Evolutionary conservation across 2,329 filamentous ascomycete genomes (phyloP), one percentile per base, ranked within the genome.

Genomic region (Sphaerulina populicola): DNA sequence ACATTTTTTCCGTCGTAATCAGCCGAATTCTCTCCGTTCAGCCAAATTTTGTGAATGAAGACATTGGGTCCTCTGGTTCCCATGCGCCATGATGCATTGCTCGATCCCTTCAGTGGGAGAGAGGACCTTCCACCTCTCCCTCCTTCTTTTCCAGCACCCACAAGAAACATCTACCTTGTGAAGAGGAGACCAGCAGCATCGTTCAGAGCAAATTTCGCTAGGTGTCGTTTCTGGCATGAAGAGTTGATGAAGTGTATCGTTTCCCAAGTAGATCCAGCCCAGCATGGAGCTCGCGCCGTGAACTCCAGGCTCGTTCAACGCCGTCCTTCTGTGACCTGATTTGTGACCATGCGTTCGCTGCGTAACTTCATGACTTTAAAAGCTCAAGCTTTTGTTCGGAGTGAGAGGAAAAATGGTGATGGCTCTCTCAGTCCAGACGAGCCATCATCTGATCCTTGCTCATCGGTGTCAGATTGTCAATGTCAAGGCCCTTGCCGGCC

Each of bases 401-500:
- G 53, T 45, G 33, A 49, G 46, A 49, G 44, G 35, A 40, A 27
- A 47, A 47, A 39, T 38, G 35, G 41, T 41, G 41, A 40, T 44
- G 48, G 35, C 41, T 47, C 27, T 53, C 69, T 73, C 74, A 98
- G 74, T 98, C 93, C 72, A 98, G 78, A 71, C 90, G 88, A 53
- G 93, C 93, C 75, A 95, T 88, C 93, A 98, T 97, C 70, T 96
- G 88, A 65, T 93, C 85, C 77, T 89, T 94, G 65, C 85, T 76
- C 75, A 98, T 77, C 41, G 91, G 91, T 63, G 83, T 88, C 71
- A 98, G 87, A 70, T 90, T 90, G 71, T 96, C 88, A 65, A 96
- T 88, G 69, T 97, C 90, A 61, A 98, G 79, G 11, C 67, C 90
- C 64, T 82, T 83, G 43, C 83, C 78, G 56, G 80, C 80, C 54